A percentile compares a stretch with the other conserved stretches of the same genome.
These are phyloP conservation scores for Dictyostelium intermedium DNA, from an alignment of 78 protist species.

Conservation along the genomic window DNA sequence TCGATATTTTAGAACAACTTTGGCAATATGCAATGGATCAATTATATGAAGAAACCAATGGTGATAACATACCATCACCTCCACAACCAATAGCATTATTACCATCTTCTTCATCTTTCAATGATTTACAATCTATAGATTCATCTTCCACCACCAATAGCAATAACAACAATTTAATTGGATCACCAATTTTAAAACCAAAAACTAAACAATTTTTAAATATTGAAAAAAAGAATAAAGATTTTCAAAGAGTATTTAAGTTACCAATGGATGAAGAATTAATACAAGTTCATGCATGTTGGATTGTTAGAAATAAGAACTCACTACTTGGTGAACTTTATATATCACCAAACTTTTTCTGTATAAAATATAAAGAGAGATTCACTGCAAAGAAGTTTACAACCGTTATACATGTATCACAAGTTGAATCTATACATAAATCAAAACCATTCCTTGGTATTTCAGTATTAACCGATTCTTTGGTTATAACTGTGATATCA, in stretches of 20 bases:
- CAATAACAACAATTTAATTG: background rate
- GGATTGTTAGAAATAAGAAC: conserved; percentile 39
- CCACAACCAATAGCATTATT: background rate
- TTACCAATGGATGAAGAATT: conserved; percentile 54
- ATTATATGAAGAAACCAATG: conserved; percentile 11
- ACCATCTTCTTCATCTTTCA: background rate
- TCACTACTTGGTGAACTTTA: conserved; percentile 34
- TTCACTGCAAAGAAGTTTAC: conserved; percentile 45
- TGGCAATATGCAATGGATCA: conserved; percentile 59
- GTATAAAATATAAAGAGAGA: conserved; percentile 45
- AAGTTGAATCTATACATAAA: conserved; percentile 47
- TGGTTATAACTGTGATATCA: background rate
- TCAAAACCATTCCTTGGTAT: conserved; percentile 62
- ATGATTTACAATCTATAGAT: background rate
- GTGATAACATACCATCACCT: background rate
- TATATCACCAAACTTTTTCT: conserved; percentile 50
- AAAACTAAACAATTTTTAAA: conserved; percentile 49
- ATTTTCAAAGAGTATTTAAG: conserved; percentile 34
- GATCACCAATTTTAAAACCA: conserved; percentile 22
- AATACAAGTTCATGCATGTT: conserved; percentile 43
- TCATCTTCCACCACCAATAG: background rate
- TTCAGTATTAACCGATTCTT: conserved; percentile 36
- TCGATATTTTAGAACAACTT: conserved; percentile 68
- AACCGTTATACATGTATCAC: conserved; percentile 47
- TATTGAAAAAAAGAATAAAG: conserved; percentile 53